Percentiles rank a stretch among this genome's conserved stretches.
Conservation (phyloP, 805 yeast genomes). For the Metschnikowia reukaufii region DNA sequence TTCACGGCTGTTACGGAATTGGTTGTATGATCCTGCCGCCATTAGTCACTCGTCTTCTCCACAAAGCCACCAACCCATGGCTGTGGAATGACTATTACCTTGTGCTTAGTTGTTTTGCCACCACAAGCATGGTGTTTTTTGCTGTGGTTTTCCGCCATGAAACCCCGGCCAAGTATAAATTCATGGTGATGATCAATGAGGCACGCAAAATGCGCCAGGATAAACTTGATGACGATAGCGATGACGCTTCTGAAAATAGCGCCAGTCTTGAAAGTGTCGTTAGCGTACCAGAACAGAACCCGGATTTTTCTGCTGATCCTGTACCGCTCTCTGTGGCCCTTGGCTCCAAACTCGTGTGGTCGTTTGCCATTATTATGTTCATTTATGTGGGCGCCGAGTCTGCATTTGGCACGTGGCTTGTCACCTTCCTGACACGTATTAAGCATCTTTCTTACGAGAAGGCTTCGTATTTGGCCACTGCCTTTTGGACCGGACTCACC, state of each 20-base stretch:
- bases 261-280: not conserved
- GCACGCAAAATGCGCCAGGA: slow-evolving; percentile 9
- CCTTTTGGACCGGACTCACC: slow-evolving; percentile 54
- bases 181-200: slow-evolving; percentile 20
- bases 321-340: slow-evolving; percentile 34
- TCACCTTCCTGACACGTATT: slow-evolving; percentile 46
- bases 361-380: slow-evolving; percentile 44
- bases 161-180: slow-evolving; percentile 45
- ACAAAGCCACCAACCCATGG: slow-evolving; percentile 39
- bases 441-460: slow-evolving; percentile 33
- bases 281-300: not conserved
- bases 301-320: slow-evolving; percentile 2
- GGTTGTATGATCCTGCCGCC: slow-evolving; percentile 56
- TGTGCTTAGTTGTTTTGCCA: slow-evolving; percentile 31
- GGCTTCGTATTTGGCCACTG: slow-evolving; percentile 49
- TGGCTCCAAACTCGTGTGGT: slow-evolving; percentile 37
- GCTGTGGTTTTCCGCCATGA: slow-evolving; percentile 38
- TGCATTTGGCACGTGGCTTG: slow-evolving; percentile 54
- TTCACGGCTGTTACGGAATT: slow-evolving; percentile 54
- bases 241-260: slow-evolving; percentile 2
- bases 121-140: slow-evolving; percentile 24
- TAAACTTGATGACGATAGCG: not conserved
- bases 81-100: slow-evolving; percentile 49
- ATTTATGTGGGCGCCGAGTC: slow-evolving; percentile 54
- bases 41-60: slow-evolving; percentile 41